Percentiles rank a stretch among this genome's conserved stretches.
These are phyloP conservation scores for Venturia nashicola DNA, from an alignment of 2,329 filamentous ascomycete genomes.

Conservation along the genomic window DNA sequence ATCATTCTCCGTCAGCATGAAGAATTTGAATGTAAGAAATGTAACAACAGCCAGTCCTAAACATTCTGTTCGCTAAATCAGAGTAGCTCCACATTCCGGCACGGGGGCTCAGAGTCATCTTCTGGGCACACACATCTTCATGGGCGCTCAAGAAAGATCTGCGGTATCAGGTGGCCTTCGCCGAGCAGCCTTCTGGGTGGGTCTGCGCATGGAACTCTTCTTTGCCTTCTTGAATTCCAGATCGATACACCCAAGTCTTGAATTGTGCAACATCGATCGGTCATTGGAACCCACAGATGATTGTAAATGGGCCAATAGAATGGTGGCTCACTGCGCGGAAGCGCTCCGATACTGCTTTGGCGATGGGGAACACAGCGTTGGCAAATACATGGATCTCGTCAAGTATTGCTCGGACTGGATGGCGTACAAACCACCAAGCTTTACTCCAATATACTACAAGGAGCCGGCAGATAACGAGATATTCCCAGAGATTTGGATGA, in stretches of 20 bases:
- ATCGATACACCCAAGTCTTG: slow-evolving; percentile 39
- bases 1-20: slow-evolving; percentile 47
- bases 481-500: slow-evolving; percentile 48
- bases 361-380: slow-evolving; percentile 21
- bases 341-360: slow-evolving; percentile 52
- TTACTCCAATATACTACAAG: slow-evolving; percentile 40
- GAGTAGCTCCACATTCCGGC: neutral
- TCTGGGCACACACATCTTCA: slow-evolving; percentile 23
- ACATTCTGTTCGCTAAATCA: neutral
- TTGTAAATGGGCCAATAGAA: slow-evolving; percentile 47
- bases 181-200: slow-evolving; percentile 43
- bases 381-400: slow-evolving; percentile 33
- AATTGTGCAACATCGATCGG: slow-evolving; percentile 40
- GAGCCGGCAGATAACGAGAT: slow-evolving; percentile 27
- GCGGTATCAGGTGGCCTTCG: slow-evolving; percentile 25
- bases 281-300: slow-evolving; percentile 37
- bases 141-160: slow-evolving; percentile 20
- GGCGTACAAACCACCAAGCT: slow-evolving; percentile 36
- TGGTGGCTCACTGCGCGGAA: slow-evolving; percentile 50
- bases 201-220: slow-evolving; percentile 47
- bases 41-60: slow-evolving; percentile 13
- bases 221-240: slow-evolving; percentile 30
- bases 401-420: slow-evolving; percentile 37
- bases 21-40: slow-evolving; percentile 39
- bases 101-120: slow-evolving; percentile 15